Evolutionary conservation across 768 basidiomycete species (phyloP).

Genomic region (Termitomyces sp.): DNA sequence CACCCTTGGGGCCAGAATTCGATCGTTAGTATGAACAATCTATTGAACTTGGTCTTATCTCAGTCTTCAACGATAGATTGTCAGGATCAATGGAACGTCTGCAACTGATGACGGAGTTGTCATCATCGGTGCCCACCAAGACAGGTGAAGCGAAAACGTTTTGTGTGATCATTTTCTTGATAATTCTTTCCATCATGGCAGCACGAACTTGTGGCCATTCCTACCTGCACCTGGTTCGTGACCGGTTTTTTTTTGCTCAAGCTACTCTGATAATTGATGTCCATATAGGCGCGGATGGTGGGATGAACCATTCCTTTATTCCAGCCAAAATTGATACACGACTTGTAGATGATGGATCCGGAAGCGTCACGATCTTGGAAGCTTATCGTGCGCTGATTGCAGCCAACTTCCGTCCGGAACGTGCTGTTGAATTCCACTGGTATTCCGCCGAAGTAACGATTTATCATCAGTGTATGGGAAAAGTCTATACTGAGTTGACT

Average conservation of each 20-base stretch:
- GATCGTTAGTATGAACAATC: slow-evolving; percentile 40
- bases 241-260: slow-evolving; percentile 17
- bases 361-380: slow-evolving; percentile 76
- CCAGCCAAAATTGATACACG: slow-evolving; percentile 17
- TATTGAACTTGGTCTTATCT: slow-evolving; percentile 6
- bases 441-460: slow-evolving; percentile 67
- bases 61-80: slow-evolving; percentile 44
- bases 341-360: slow-evolving; percentile 65
- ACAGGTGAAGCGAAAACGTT: slow-evolving; percentile 45
- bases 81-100: slow-evolving; percentile 70
- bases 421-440: slow-evolving; percentile 78
- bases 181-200: slow-evolving; percentile 18
- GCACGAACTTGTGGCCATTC: slow-evolving; percentile 77
- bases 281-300: slow-evolving; percentile 47
- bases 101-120: slow-evolving; percentile 54
- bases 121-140: slow-evolving; percentile 77
- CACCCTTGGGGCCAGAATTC: slow-evolving; percentile 86
- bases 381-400: slow-evolving; percentile 66
- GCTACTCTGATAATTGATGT: slow-evolving; percentile 15
- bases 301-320: slow-evolving; percentile 10
- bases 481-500: slow-evolving; percentile 5
- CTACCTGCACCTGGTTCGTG: slow-evolving; percentile 64
- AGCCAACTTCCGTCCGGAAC: slow-evolving; percentile 60
- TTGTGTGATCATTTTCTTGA: slow-evolving; percentile 3
- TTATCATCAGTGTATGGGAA: slow-evolving; percentile 8